Conservation (phyloP, 768 basidiomycete species). For the Lyophyllum semitale region DNA sequence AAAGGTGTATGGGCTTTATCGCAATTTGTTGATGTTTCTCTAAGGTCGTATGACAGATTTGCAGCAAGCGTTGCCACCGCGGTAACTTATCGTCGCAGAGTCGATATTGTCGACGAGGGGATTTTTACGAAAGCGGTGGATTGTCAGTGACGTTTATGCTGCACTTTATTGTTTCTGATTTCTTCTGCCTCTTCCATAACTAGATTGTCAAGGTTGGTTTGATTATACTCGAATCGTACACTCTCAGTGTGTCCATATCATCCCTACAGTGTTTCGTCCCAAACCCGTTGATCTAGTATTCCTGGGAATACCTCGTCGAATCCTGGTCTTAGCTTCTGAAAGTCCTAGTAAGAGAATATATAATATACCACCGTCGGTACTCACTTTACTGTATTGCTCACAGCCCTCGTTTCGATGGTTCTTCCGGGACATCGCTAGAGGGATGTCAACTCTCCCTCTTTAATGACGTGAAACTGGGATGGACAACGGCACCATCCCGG, state of each 20-base stretch:
- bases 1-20: constrained; percentile 33
- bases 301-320: constrained; percentile 50
- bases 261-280: too few relatives aligned
- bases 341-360: constrained; percentile 33
- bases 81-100: constrained; percentile 43
- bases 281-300: constrained; percentile 36
- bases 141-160: too few relatives aligned
- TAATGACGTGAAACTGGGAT: constrained; percentile 43
- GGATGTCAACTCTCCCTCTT: constrained; percentile 45
- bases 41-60: constrained; percentile 32
- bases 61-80: constrained; percentile 47
- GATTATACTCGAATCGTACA: too few relatives aligned
- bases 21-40: too few relatives aligned
- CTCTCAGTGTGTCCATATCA: too few relatives aligned
- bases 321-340: constrained; percentile 50
- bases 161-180: too few relatives aligned
- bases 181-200: too few relatives aligned
- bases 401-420: constrained; percentile 45
- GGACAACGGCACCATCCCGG: constrained; percentile 36
- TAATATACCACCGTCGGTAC: not conserved
- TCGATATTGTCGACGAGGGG: constrained; percentile 47
- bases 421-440: constrained; percentile 35
- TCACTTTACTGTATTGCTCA: too few relatives aligned
- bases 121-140: constrained; percentile 45
- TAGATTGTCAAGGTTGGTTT: too few relatives aligned